phyloP scores from a whole-genome alignment of 1,284 basidiomycete genomes.

The Gomphus sp. region DNA sequence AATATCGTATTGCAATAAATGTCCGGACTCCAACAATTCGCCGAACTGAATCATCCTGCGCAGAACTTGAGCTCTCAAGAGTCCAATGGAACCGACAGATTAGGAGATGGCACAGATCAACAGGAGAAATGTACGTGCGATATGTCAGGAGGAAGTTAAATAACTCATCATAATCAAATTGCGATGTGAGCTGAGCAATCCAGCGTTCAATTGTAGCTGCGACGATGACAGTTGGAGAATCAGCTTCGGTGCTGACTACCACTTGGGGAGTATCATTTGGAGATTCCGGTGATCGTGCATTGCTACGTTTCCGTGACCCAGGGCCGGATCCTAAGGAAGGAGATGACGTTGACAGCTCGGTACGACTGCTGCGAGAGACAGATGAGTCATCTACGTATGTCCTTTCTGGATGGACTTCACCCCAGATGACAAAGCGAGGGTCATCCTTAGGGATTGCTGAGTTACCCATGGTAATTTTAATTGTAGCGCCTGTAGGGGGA shows the following conservation, averaged over 20 bases:
- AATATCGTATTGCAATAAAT: conserved; percentile 79
- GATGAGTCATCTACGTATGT: conserved; percentile 11
- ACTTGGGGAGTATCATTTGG: conserved; percentile 2
- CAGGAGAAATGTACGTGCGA: conserved; percentile 66
- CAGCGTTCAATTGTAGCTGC: conserved; percentile 86
- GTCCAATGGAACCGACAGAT: conserved; percentile 86
- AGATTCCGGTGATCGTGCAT: conserved; percentile 3
- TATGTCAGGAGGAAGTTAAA: conserved; percentile 85
- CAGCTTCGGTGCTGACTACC: conserved; percentile 17
- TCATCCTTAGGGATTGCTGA: conserved; percentile 69
- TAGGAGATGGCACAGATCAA: conserved; percentile 70
- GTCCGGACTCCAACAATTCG: conserved; percentile 77
- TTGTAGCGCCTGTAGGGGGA: conserved; percentile 36
- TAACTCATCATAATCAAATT: conserved; percentile 74
- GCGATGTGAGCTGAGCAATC: conserved; percentile 81
- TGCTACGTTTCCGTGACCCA: conserved; percentile 5
- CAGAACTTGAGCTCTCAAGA: conserved; percentile 42
- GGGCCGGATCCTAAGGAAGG: not conserved
- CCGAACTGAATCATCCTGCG: conserved; percentile 54
- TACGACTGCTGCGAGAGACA: conserved; percentile 37
- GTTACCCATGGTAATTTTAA: conserved; percentile 57
- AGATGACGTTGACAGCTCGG: conserved; percentile 23
- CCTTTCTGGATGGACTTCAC: conserved; percentile 38
- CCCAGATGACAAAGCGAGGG: conserved; percentile 84
- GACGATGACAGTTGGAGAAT: conserved; percentile 47